phyloP scores from a whole-genome alignment of 495 filamentous ascomycete species.

The Hypoxylon subgilvum region DNA sequence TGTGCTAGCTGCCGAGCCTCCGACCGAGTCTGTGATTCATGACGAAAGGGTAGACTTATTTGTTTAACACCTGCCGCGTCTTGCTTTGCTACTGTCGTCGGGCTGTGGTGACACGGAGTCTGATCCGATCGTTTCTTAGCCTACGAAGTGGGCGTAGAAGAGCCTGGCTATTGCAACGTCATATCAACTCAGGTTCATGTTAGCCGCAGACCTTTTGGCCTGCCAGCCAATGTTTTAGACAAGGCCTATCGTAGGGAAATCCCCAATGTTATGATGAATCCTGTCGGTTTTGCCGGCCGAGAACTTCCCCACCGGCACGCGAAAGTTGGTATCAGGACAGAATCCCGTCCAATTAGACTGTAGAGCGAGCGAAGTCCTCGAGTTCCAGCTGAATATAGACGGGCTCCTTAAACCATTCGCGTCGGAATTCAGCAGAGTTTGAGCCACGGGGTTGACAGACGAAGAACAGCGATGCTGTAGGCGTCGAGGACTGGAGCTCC shows the following conservation, averaged over 20 bases:
- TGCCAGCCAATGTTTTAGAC: not conserved
- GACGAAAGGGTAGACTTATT: too few species aligned
- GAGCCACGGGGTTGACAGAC: not conserved
- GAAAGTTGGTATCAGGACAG: not conserved
- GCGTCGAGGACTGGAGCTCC: not conserved
- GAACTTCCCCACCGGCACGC: constrained; percentile 4
- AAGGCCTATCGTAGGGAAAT: not conserved
- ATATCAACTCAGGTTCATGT: too few species aligned
- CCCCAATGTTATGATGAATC: not conserved
- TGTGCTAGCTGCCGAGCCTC: constrained; percentile 5
- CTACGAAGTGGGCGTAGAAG: too few species aligned
- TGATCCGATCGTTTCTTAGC: too few species aligned
- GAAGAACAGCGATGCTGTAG: not conserved
- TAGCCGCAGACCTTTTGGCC: not conserved
- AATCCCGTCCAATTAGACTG: not conserved
- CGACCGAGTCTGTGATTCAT: too few species aligned
- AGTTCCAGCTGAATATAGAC: not conserved
- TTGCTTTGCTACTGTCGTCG: too few species aligned
- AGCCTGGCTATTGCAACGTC: too few species aligned
- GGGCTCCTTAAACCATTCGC: not conserved
- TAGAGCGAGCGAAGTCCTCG: too few species aligned
- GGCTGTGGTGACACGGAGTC: too few species aligned
- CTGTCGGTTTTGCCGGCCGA: not conserved
- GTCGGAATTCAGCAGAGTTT: not conserved
- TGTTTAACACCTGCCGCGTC: too few species aligned